phyloP scores from a whole-genome alignment of 2,329 filamentous ascomycete species.

The Tolypocladium pustulatum region DNA sequence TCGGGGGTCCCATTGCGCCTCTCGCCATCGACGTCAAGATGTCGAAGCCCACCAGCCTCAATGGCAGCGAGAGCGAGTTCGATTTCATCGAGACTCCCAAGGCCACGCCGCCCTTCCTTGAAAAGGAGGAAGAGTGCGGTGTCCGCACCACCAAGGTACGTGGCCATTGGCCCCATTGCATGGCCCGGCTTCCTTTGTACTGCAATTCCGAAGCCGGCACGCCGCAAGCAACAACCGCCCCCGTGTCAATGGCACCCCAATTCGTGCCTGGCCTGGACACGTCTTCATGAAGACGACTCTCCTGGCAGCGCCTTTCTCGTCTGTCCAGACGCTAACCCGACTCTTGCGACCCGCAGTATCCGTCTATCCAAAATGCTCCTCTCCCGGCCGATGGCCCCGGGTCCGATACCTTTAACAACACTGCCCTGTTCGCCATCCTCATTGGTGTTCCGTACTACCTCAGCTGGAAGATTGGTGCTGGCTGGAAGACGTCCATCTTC shows the following conservation, averaged over 20 bases:
- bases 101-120: conserved; percentile 46
- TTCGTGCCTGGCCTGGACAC: not conserved
- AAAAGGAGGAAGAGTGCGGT: conserved; percentile 51
- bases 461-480: conserved; percentile 74
- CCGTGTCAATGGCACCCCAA: not conserved
- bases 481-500: conserved; percentile 84
- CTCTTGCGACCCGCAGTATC: conserved; percentile 11
- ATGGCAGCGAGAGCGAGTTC: conserved; percentile 25
- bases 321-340: not conserved
- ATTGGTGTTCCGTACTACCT: conserved; percentile 66
- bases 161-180: conserved; percentile 3
- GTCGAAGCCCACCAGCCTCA: conserved; percentile 21
- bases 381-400: conserved; percentile 83
- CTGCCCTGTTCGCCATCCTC: conserved; percentile 60
- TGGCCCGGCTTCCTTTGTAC: not conserved
- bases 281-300: not conserved
- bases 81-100: conserved; percentile 32
- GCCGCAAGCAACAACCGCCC: not conserved
- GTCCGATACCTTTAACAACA: conserved; percentile 79
- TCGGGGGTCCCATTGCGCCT: not conserved
- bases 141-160: conserved; percentile 33
- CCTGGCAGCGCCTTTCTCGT: not conserved
- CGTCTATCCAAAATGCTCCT: conserved; percentile 87
- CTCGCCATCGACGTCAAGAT: conserved; percentile 13
- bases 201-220: not conserved